A percentile compares a stretch with the other conserved stretches of the same genome.
Evolutionary conservation across 1,284 basidiomycete genomes (phyloP).

Genomic region (Rhodotorula sp.): DNA sequence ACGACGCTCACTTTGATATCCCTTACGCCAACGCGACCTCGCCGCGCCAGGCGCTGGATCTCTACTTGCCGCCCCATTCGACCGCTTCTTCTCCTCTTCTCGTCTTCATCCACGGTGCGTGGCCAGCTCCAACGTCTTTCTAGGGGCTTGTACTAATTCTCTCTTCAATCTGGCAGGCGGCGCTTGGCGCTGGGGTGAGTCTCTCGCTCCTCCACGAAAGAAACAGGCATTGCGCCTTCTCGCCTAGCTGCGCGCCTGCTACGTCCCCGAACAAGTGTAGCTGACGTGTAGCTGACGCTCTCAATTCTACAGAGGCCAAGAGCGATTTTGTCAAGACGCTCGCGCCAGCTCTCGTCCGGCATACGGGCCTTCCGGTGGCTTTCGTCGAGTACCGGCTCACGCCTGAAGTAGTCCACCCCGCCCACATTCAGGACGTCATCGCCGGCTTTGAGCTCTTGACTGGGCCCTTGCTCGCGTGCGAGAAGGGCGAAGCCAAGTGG

Average conservation of each 20-base stretch:
- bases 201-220: too few relatives aligned
- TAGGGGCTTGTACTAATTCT: not conserved
- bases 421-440: slow-evolving; percentile 29
- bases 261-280: not conserved
- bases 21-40: slow-evolving; percentile 9
- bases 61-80: slow-evolving; percentile 23
- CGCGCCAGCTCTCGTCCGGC: slow-evolving; percentile 15
- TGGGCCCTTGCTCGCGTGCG: slow-evolving; percentile 11
- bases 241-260: too few relatives aligned
- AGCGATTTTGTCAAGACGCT: slow-evolving; percentile 19
- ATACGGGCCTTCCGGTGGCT: slow-evolving; percentile 27
- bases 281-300: not conserved
- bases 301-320: slow-evolving; percentile 19
- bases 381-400: slow-evolving; percentile 34
- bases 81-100: slow-evolving; percentile 14
- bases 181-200: slow-evolving; percentile 2
- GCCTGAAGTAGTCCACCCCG: slow-evolving; percentile 23
- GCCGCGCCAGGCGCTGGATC: slow-evolving; percentile 20
- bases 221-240: too few relatives aligned
- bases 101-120: slow-evolving; percentile 34
- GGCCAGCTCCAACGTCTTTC: too few relatives aligned
- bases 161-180: not conserved
- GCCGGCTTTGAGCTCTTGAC: slow-evolving; percentile 18
- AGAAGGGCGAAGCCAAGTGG: slow-evolving; percentile 15
- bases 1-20: slow-evolving; percentile 6